Conservation (phyloP, 2,329 filamentous ascomycete genomes). For the Akanthomyces muscarius region DNA sequence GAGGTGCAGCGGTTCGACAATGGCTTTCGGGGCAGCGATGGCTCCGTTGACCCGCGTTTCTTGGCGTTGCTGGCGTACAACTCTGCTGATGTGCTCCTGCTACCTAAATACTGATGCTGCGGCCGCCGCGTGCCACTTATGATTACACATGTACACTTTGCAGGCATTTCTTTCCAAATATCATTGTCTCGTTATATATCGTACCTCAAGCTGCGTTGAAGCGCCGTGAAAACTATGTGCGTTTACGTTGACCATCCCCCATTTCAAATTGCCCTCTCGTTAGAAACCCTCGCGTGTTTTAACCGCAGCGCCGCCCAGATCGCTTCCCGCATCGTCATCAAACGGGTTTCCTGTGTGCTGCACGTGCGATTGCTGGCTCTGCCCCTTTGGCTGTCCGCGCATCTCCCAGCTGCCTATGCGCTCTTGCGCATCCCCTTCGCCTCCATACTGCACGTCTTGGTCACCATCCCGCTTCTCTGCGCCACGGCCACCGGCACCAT, state of each 20-base stretch:
- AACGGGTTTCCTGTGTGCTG: conserved; percentile 23
- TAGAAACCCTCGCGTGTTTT: conserved; percentile 38
- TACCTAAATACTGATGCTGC: conserved; percentile 34
- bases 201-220: too few species aligned
- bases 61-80: not conserved
- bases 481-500: conserved; percentile 32
- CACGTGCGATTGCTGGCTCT: conserved; percentile 24
- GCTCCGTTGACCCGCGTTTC: not conserved
- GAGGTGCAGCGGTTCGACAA: not conserved
- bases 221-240: too few species aligned
- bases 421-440: conserved; percentile 39
- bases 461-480: conserved; percentile 43
- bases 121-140: too few species aligned
- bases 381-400: conserved; percentile 23
- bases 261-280: not conserved
- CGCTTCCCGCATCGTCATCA: conserved; percentile 32
- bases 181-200: too few species aligned
- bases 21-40: not conserved
- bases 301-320: conserved; percentile 31
- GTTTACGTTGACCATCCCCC: not conserved
- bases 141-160: too few species aligned
- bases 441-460: conserved; percentile 38
- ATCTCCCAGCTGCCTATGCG: conserved; percentile 50
- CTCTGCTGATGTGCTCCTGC: conserved; percentile 27
- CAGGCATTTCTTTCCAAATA: too few species aligned